Conservation (phyloP, 2,329 filamentous ascomycete genomes). For the Eurotiales sp. region DNA sequence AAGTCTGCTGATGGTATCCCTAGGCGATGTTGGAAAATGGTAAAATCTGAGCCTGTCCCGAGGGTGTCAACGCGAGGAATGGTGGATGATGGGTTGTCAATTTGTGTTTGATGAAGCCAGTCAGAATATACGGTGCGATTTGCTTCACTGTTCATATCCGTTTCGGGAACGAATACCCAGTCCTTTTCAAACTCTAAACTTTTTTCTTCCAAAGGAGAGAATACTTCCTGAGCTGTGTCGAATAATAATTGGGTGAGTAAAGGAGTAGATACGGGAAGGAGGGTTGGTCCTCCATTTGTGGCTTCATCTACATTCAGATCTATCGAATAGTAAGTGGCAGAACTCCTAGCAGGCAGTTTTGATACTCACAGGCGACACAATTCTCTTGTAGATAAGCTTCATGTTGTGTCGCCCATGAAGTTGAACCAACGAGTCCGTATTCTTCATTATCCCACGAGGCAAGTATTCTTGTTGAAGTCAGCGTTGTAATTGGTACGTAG, state of each 20-base stretch:
- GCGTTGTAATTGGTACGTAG: background rate
- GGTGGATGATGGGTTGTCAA: background rate
- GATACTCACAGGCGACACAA: background rate
- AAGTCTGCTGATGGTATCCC: background rate
- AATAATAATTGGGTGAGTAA: background rate
- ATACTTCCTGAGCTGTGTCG: background rate
- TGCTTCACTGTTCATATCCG: background rate
- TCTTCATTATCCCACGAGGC: background rate
- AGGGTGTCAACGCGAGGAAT: background rate
- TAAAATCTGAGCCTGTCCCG: background rate
- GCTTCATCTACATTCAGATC: background rate
- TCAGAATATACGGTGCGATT: background rate
- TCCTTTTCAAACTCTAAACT: background rate
- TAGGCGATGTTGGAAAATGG: conserved; percentile 1
- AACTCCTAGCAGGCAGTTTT: no score
- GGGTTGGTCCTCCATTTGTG: background rate
- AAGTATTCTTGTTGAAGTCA: background rate
- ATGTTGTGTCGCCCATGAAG: background rate
- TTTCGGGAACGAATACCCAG: background rate
- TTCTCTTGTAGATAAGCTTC: background rate
- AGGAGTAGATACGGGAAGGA: background rate
- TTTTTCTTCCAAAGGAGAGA: background rate
- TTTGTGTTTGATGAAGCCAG: background rate
- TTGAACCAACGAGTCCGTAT: background rate
- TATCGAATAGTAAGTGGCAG: background rate